A percentile compares a stretch with the other conserved stretches of the same genome.
phyloP scores from a whole-genome alignment of 352 stramenopile species.

The Phytophthora fragariaefolia region DNA sequence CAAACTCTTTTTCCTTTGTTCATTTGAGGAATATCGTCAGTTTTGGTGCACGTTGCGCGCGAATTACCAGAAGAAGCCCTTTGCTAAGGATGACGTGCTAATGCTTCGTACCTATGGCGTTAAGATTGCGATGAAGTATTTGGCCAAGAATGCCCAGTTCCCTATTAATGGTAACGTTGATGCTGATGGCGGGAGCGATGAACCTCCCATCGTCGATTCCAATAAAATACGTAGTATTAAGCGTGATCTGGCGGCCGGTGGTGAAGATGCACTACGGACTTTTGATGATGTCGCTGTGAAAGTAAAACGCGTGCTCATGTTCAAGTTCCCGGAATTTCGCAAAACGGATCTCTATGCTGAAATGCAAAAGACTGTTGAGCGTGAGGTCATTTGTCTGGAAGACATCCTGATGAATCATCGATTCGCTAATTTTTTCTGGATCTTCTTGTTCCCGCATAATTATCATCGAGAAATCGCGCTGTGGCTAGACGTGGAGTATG shows the following conservation, averaged over 20 bases:
- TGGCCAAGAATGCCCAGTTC: constrained; percentile 80
- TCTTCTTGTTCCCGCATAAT: constrained; percentile 90
- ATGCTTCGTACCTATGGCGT: constrained; percentile 87
- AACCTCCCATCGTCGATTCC: constrained; percentile 56
- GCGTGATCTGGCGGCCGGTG: constrained; percentile 73
- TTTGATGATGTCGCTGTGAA: constrained; percentile 81
- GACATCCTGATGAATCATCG: constrained; percentile 90
- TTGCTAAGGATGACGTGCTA: constrained; percentile 86
- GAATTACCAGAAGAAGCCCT: constrained; percentile 69
- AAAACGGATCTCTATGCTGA: constrained; percentile 83
- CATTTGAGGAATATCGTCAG: constrained; percentile 78
- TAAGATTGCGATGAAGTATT: constrained; percentile 89
- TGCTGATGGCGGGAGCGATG: constrained; percentile 32
- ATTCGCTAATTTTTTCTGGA: constrained; percentile 90
- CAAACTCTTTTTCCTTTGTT: constrained; percentile 86
- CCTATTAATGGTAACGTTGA: constrained; percentile 57
- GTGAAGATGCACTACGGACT: constrained; percentile 80
- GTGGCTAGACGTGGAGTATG: constrained; percentile 89
- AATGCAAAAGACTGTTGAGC: constrained; percentile 81
- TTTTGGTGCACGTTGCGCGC: constrained; percentile 74
- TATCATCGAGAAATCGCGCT: constrained; percentile 88
- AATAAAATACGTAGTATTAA: constrained; percentile 79
- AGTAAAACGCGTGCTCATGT: constrained; percentile 85
- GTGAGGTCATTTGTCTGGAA: constrained; percentile 83
- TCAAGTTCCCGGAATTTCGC: constrained; percentile 79